Evolutionary conservation across 345 rosid species (phyloP), one percentile per base, ranked within the genome.

Genomic region (Aquilaria yunnanensis): DNA sequence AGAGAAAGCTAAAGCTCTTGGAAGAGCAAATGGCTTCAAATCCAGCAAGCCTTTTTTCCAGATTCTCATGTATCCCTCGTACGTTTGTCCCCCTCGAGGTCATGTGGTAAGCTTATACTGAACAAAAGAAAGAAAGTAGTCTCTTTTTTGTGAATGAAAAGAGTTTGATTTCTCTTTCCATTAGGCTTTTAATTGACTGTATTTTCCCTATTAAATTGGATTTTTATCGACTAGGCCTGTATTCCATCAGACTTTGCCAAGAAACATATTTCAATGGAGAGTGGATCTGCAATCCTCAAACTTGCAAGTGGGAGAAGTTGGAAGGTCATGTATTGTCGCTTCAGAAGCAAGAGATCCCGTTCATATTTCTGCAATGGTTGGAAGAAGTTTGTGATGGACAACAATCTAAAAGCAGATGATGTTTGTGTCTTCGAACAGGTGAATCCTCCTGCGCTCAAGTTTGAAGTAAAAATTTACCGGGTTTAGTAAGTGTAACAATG

Each of bases 391-490:
- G 58, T 23, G 0, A 60, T 29, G 63, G 72, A 49, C 23, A 75
- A 75, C 47, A 12, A 14, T 54, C 58, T 75, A 52, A 8, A 59
- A 62, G 52, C 2, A 4, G 60, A 67, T 47, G 75, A 75, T 47
- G 32, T 29, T 23, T 75, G 72, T 37, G 12, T 45, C 12, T 75
- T 75, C 34, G 72, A 75, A 59, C 60, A 70, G 45, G 33, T 75
- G 12, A 12, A 62, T 50, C 31, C 13, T 5, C 6, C 10, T 5
- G 12, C 41, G 30, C 3, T 47, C 5, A 46, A 57, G 12, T 34
- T 74, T 10, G 45, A 53, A 51, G 78, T 74, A 45, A 51, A 47
- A 34, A 70, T 70, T 50, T 49, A 47, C 6, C 5, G 14, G 10
- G 33, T 16, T 31, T 37, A 37, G 43, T 5, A 1, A 4, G 43